A percentile compares a stretch with the other conserved stretches of the same genome.
Conservation (phyloP, 2,329 filamentous ascomycete genomes). For the Sporothrix mexicana region DNA sequence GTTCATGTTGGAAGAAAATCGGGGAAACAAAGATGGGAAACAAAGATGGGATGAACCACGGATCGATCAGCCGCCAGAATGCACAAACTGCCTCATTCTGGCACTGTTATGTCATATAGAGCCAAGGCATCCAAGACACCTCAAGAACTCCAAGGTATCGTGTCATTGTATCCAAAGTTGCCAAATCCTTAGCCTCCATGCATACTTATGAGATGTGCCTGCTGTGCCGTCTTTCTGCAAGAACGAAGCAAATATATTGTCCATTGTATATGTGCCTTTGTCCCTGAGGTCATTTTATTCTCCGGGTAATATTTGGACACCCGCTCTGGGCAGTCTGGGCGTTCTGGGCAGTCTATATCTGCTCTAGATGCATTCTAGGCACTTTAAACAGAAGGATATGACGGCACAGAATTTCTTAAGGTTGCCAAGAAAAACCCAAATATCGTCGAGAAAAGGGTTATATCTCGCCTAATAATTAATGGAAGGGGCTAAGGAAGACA, state of each 20-base stretch:
- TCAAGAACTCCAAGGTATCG: too few relatives aligned
- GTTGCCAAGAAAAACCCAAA: not conserved
- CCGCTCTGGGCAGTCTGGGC: too few relatives aligned
- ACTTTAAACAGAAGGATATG: not conserved
- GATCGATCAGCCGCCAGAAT: too few relatives aligned
- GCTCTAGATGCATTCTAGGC: not conserved
- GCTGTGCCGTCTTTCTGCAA: not conserved
- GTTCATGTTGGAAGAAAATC: not conserved
- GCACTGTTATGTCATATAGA: too few relatives aligned
- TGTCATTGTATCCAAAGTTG: too few relatives aligned
- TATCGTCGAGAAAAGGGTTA: not conserved
- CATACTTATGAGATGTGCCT: not conserved
- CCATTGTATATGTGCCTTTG: not conserved
- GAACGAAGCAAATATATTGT: too few relatives aligned
- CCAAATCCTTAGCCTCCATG: not conserved
- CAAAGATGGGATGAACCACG: too few relatives aligned
- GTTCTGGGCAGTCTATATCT: not conserved
- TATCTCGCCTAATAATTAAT: not conserved
- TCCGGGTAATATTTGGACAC: conserved; percentile 1
- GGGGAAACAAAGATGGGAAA: too few relatives aligned
- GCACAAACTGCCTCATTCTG: too few relatives aligned
- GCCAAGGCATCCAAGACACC: too few relatives aligned
- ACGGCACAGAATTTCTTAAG: not conserved
- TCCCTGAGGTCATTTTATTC: not conserved
- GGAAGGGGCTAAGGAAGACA: not conserved